Percentiles rank a stretch among this genome's conserved stretches.
These are phyloP conservation scores for Sugiyamaella smithiae DNA, from an alignment of 805 yeast species.

Conservation along the genomic window DNA sequence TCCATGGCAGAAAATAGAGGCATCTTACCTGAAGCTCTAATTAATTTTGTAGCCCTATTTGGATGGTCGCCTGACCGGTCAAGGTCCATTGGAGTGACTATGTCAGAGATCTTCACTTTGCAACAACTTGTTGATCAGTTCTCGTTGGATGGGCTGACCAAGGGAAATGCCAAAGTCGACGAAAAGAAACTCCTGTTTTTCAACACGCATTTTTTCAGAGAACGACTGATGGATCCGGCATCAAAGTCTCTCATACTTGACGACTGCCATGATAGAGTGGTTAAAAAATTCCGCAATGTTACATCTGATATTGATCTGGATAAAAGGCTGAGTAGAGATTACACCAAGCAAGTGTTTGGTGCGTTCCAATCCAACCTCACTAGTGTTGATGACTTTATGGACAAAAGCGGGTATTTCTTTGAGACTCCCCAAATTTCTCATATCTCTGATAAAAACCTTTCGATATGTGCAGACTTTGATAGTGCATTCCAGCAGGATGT, in stretches of 20 bases:
- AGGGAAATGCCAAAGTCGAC: constrained; percentile 91
- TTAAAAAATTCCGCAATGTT: background rate
- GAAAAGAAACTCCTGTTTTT: constrained; percentile 70
- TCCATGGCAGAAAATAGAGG: constrained; percentile 55
- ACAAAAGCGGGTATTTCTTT: constrained; percentile 43
- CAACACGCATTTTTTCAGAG: constrained; percentile 65
- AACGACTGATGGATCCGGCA: constrained; percentile 40
- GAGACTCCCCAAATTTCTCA: constrained; percentile 4
- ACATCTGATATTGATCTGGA: constrained; percentile 15
- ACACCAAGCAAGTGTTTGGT: constrained; percentile 40
- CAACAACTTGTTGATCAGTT: constrained; percentile 55
- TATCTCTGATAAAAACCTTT: too few species aligned
- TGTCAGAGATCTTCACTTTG: constrained; percentile 31
- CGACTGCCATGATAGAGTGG: constrained; percentile 10
- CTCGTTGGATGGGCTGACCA: constrained; percentile 70
- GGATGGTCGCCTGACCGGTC: constrained; percentile 87
- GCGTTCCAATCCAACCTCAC: constrained; percentile 50
- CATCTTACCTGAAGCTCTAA: constrained; percentile 78
- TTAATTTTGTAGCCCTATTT: constrained; percentile 82
- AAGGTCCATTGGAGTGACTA: constrained; percentile 35
- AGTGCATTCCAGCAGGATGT: background rate
- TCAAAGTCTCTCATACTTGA: constrained; percentile 38
- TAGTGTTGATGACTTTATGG: constrained; percentile 51
- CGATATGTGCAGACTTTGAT: background rate
- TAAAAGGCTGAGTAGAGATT: constrained; percentile 22